Conservation (phyloP, 2,329 filamentous ascomycete genomes). For the Cytospora leucostoma region DNA sequence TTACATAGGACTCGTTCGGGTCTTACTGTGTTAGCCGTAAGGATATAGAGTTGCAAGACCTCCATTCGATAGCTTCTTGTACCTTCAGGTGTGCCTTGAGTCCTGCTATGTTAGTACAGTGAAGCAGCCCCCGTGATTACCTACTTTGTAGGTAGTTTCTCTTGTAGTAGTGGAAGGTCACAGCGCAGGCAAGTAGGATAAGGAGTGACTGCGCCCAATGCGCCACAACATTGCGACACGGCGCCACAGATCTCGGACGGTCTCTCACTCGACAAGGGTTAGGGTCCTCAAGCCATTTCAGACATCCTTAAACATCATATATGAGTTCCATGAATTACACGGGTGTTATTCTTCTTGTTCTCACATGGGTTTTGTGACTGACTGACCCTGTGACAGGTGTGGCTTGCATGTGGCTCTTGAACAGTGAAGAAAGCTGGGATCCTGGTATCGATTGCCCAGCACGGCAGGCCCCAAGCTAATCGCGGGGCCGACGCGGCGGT, state of each 20-base stretch:
- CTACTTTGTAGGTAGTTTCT: too few relatives aligned
- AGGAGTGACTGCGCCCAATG: not conserved
- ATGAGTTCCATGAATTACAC: not conserved
- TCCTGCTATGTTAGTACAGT: too few relatives aligned
- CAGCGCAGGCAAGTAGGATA: not conserved
- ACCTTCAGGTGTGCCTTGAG: too few relatives aligned
- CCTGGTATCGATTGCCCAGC: not conserved
- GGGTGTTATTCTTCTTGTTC: not conserved
- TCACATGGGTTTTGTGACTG: not conserved
- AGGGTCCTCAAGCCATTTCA: not conserved
- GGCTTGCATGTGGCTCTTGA: not conserved
- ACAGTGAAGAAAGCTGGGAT: not conserved
- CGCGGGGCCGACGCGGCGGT: conserved; percentile 12
- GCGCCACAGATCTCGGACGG: not conserved
- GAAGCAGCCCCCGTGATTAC: too few relatives aligned
- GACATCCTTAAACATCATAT: too few relatives aligned
- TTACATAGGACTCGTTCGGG: not conserved
- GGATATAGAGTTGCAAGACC: not conserved
- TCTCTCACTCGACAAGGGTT: not conserved
- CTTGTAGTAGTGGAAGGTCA: too few relatives aligned
- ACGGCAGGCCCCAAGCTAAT: not conserved
- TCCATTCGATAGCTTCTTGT: too few relatives aligned
- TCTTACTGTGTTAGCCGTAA: not conserved
- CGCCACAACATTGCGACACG: not conserved
- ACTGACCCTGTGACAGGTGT: not conserved